A percentile compares a stretch with the other conserved stretches of the same genome.
phyloP scores from a whole-genome alignment of 345 rosid genomes.

The Arabis hirsuta region DNA sequence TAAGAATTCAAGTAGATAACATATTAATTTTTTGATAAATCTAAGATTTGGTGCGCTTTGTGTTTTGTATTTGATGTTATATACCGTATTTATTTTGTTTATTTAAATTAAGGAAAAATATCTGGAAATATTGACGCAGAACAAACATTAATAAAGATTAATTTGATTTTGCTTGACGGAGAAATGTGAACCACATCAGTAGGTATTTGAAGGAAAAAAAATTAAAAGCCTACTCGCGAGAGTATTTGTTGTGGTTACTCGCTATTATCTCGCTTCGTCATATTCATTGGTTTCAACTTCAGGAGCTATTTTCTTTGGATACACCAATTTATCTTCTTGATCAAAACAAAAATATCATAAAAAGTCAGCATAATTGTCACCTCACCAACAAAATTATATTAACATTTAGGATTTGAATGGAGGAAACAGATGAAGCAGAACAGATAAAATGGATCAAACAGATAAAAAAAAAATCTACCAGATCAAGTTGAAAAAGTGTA shows the following conservation, averaged over 20 bases:
- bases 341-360: background rate
- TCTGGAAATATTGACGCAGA: background rate
- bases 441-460: no score
- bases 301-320: background rate
- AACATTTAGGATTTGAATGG: background rate
- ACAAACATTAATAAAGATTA: background rate
- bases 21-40: no score
- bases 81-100: background rate
- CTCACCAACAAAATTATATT: background rate
- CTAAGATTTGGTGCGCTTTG: background rate
- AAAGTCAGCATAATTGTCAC: background rate
- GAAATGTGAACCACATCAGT: conserved; percentile 44
- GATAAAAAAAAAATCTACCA: no score
- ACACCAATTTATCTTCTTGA: background rate
- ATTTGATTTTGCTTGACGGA: conserved; percentile 39
- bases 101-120: conserved; percentile 3
- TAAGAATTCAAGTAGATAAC: no score
- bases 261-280: conserved; percentile 5
- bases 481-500: no score
- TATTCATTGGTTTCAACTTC: conserved; percentile 26
- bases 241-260: conserved; percentile 18
- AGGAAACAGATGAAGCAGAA: no score
- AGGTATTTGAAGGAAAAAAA: conserved; percentile 10
- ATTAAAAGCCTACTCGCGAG: background rate
- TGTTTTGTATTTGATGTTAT: background rate